Percentiles rank a stretch among this genome's conserved stretches.
phyloP scores from a whole-genome alignment of 192 early-diverging fungal genomes.

The Diversispora epigaea region DNA sequence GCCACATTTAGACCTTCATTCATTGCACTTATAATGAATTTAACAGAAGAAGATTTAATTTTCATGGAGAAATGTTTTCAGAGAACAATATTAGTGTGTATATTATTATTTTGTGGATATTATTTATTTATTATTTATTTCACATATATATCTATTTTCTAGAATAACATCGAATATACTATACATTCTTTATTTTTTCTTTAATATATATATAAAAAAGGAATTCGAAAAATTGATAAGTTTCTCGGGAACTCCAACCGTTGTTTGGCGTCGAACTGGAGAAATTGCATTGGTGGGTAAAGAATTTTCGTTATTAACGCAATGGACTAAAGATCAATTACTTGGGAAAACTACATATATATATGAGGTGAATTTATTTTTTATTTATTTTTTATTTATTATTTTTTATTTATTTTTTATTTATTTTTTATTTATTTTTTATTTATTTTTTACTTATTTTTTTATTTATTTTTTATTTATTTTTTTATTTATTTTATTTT shows the following conservation, averaged over 20 bases:
- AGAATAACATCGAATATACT: too few relatives aligned
- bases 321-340: slow-evolving; percentile 85
- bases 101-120: background rate
- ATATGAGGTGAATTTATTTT: slow-evolving; percentile 56
- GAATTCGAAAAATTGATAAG: slow-evolving; percentile 96
- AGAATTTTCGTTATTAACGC: slow-evolving; percentile 91
- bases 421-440: too few relatives aligned
- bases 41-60: slow-evolving; percentile 90
- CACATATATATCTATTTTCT: background rate
- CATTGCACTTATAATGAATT: slow-evolving; percentile 90
- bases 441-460: too few relatives aligned
- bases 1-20: slow-evolving; percentile 90
- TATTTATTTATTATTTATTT: background rate
- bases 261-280: slow-evolving; percentile 95
- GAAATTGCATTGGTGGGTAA: slow-evolving; percentile 95
- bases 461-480: background rate
- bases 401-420: too few relatives aligned
- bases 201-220: slow-evolving; percentile 36
- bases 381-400: too few relatives aligned
- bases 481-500: too few relatives aligned
- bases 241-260: slow-evolving; percentile 92
- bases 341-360: slow-evolving; percentile 77
- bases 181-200: slow-evolving; percentile 3
- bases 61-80: slow-evolving; percentile 98
- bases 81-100: slow-evolving; percentile 72